Evolutionary conservation across 768 basidiomycete species (phyloP).

Genomic region (Leccinum pellstonianum): DNA sequence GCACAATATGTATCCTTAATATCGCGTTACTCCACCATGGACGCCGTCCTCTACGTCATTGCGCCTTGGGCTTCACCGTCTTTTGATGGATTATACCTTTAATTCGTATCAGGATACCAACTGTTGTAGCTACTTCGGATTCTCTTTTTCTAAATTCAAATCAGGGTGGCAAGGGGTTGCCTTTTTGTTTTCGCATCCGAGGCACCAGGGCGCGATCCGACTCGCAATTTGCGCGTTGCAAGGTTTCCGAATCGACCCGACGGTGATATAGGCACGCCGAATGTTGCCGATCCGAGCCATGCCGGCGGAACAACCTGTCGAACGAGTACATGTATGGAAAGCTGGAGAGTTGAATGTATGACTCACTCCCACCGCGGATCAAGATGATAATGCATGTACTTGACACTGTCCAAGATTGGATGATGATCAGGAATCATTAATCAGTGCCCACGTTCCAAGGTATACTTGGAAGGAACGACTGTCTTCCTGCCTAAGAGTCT

Average conservation of each 20-base stretch:
- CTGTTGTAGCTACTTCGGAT: slow-evolving; percentile 8
- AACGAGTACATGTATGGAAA: not conserved
- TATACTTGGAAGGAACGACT: too few relatives aligned
- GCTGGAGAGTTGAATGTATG: not conserved
- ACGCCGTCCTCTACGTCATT: slow-evolving; percentile 6
- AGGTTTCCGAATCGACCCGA: not conserved
- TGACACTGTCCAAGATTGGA: not conserved
- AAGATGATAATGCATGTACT: not conserved
- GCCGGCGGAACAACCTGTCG: not conserved
- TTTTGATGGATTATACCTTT: slow-evolving; percentile 16
- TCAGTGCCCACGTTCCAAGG: not conserved
- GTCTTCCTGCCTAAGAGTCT: too few relatives aligned
- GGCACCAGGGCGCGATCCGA: not conserved
- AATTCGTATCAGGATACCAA: slow-evolving; percentile 18
- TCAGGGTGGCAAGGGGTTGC: slow-evolving; percentile 24
- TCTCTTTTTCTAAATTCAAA: not conserved
- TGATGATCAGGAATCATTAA: not conserved
- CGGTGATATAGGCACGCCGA: not conserved
- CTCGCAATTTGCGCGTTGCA: not conserved
- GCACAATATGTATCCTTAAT: slow-evolving; percentile 22
- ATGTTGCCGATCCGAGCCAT: not conserved
- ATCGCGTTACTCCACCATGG: slow-evolving; percentile 15
- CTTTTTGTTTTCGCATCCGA: not conserved
- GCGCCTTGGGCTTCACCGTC: not conserved
- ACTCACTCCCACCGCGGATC: not conserved